Base-by-base conservation (phyloP, 352 stramenopile genomes). In the Globisporangium cederbergense region DNA sequence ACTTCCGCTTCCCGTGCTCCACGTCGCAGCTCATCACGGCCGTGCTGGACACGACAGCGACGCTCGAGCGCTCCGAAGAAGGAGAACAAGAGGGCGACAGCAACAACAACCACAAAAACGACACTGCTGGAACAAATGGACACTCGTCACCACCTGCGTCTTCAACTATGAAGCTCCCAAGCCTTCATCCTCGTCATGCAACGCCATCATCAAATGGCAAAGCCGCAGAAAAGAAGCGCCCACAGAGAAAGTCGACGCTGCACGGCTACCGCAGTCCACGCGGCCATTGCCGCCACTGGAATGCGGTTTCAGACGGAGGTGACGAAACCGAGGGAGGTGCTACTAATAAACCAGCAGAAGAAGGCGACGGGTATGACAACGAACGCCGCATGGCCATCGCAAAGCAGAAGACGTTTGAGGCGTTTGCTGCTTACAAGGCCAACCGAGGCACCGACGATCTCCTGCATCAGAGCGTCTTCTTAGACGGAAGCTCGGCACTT, bases 1-100 rank as follows among this genome's bases (percentile, higher is more conserved):
- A 78, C 64, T 89, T 92, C 51, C 83, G 86, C 34, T 95, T 91
- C 56, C 82, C 82, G 18, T 74, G 77, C 47, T 49, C 78, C 3
- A 71, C 66, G 2, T 50, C 72, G 6, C 73, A 74, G 36, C 49
- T 95, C 3, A 63, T 92, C 58, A 66, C 86, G 32, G 78, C 79
- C 14, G 56, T 93, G 0, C 43, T 86, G 22, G 71, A 87, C 40
- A 84, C 74, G 66, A 88, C 82, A 1, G 73, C 78, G 36, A 78
- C 79, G 53, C 56, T 94, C 4, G 81, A 89, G 51, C 59, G 61
- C 56, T 22, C 52, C 34, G 34, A 40, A 40, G 34, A 40, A 22
- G 54, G 22, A 25, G 22, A 25, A 25, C 22, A 50, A 25, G 43
- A 63, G 16, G 14, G 51, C 25, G 46, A 47, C 7, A 36, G 20